Evolutionary conservation across 2,329 filamentous ascomycete genomes (phyloP), one percentile per base, ranked within the genome.

Genomic region (Phoma herbarum): DNA sequence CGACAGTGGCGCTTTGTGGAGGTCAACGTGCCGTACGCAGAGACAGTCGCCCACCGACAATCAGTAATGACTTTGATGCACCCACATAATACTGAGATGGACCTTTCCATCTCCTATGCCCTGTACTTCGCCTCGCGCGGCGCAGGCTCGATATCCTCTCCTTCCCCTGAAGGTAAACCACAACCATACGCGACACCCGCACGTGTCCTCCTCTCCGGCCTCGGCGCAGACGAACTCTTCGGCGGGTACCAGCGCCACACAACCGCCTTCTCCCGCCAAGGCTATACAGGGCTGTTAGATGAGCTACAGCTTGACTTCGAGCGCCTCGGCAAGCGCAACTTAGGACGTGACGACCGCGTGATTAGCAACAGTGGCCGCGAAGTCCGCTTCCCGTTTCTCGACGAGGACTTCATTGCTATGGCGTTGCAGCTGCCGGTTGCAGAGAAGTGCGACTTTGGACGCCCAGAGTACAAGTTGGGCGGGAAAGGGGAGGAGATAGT

Each of bases 31-130:
- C 90, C 94, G 0, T 97, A 94, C 73, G 73, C 82, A 6, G 90
- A 96, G 67, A 90, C 89, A 0, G 73, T 88, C 42, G 82, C 83
- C 2, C 90, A 96, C 68, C 87, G 91, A 61, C 71, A 83, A 3
- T 84, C 83, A 25, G 85, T 99, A 20, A 85, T 93, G 35, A 84
- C 86, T 2, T 82, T 99, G 18, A 97, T 99, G 75, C 84, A 90
- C 66, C 95, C 95, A 0, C 95, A 99, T 77, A 94, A 97, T 66
- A 99, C 95, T 0, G 95, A 99, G 77, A 99, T 99, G 95, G 95
- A 99, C 70, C 83, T 99, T 0, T 99, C 95, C 3, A 99, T 99
- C 68, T 90, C 91, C 0, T 90, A 86, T 67, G 95, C 95, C 0
- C 82, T 99, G n/a, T 98, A 97, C 76, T 99, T 99, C 79, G 93